A percentile compares a stretch with the other conserved stretches of the same genome.
phyloP scores from a whole-genome alignment of 78 protist species.

The Pigoraptor vietnamica region DNA sequence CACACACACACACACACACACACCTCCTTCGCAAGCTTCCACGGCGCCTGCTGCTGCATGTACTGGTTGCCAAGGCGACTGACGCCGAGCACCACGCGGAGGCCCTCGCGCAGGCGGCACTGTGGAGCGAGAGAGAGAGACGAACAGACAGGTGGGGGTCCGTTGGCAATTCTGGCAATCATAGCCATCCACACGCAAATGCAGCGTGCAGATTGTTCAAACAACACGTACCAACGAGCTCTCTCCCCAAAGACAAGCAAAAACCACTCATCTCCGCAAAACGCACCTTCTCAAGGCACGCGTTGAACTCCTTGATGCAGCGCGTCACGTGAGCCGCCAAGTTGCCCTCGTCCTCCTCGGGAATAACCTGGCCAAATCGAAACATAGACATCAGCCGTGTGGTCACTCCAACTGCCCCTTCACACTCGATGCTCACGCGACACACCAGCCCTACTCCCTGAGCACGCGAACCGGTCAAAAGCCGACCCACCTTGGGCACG shows the following conservation, averaged over 20 bases:
- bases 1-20: neutral
- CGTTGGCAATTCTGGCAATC: too few relatives aligned
- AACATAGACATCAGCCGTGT: neutral
- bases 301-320: neutral
- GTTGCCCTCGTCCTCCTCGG: slow-evolving; percentile 35
- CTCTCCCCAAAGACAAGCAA: too few relatives aligned
- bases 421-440: too few relatives aligned
- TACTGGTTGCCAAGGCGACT: neutral
- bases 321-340: neutral
- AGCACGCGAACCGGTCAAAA: too few relatives aligned
- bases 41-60: neutral
- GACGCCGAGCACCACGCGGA: neutral
- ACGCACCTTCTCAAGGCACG: neutral
- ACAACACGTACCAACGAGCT: too few relatives aligned
- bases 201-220: too few relatives aligned
- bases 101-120: neutral
- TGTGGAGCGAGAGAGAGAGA: too few relatives aligned
- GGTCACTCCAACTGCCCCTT: too few relatives aligned
- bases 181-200: too few relatives aligned
- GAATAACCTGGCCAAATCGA: slow-evolving; percentile 40
- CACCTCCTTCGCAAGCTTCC: neutral
- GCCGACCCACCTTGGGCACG: neutral
- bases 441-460: too few relatives aligned
- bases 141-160: too few relatives aligned
- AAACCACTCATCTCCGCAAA: too few relatives aligned